Conservation (phyloP, 331 rosid species). For the Quercus phellos region DNA sequence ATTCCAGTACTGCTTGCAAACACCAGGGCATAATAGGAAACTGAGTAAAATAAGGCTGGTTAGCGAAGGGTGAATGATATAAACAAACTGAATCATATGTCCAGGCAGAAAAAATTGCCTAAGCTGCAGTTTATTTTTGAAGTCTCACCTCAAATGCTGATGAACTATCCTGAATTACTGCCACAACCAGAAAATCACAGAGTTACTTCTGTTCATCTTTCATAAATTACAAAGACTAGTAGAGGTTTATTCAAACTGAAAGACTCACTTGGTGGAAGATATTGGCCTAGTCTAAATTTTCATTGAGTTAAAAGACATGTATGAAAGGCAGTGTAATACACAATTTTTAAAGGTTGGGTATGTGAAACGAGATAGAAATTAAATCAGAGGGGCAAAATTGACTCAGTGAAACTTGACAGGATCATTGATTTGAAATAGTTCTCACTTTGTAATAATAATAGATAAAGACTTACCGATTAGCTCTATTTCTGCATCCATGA, state of each 20-base stretch:
- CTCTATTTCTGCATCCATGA: slow-evolving; percentile 21
- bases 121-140: neutral
- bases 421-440: neutral
- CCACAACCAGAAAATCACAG: neutral
- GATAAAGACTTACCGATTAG: slow-evolving; percentile 19
- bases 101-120: neutral
- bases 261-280: neutral
- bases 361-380: neutral
- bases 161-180: neutral
- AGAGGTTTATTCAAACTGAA: neutral
- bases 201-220: neutral
- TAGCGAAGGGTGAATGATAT: neutral
- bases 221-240: neutral
- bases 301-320: neutral
- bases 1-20: slow-evolving; percentile 29
- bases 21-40: slow-evolving; percentile 27
- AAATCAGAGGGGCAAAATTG: neutral
- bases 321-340: neutral
- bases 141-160: slow-evolving; percentile 21
- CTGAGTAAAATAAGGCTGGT: slow-evolving; percentile 21
- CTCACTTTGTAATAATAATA: neutral
- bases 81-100: neutral
- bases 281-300: neutral
- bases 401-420: neutral
- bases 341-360: neutral